Percentiles rank a stretch among this genome's conserved stretches.
Evolutionary conservation across 2,329 filamentous ascomycete species (phyloP).

Genomic region (Fonsecaea monophora): DNA sequence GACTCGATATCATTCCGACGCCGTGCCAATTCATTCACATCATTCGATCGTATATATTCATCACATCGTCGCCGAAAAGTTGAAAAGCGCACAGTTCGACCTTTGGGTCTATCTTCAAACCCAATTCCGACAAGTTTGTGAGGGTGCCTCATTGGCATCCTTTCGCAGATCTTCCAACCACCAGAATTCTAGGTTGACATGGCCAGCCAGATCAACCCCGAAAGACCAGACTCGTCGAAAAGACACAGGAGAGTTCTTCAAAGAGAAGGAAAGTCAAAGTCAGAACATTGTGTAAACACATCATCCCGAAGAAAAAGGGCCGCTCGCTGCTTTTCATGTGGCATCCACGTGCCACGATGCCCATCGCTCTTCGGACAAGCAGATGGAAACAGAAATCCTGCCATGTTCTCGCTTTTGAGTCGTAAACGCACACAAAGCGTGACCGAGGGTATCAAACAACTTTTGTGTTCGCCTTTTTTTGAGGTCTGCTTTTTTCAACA

Average conservation of each 20-base stretch:
- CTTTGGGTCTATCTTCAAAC: not conserved
- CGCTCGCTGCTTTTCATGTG: conserved; percentile 20
- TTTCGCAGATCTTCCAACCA: not conserved
- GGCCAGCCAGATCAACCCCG: conserved; percentile 7
- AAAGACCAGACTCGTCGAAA: not conserved
- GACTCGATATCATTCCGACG: not conserved
- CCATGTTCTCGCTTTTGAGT: conserved; percentile 7
- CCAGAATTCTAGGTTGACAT: conserved; percentile 8
- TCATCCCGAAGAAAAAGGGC: conserved; percentile 18
- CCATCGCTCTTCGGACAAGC: conserved; percentile 3
- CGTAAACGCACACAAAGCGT: conserved; percentile 10
- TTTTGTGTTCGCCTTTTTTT: conserved; percentile 23
- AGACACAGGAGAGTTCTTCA: not conserved
- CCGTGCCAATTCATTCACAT: conserved; percentile 1
- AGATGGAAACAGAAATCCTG: conserved; percentile 2
- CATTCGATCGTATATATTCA: conserved; percentile 12
- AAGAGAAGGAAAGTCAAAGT: not conserved
- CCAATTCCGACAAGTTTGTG: not conserved
- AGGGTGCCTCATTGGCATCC: not conserved
- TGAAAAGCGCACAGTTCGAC: not conserved
- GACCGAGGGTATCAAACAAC: conserved; percentile 21
- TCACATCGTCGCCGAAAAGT: conserved; percentile 9
- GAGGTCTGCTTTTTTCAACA: conserved; percentile 21
- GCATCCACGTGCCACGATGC: conserved; percentile 11
- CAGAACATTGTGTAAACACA: conserved; percentile 16